Percentiles rank a stretch among this genome's conserved stretches.
phyloP scores from a whole-genome alignment of 495 filamentous ascomycete species.

The Penicillium pancosmium region DNA sequence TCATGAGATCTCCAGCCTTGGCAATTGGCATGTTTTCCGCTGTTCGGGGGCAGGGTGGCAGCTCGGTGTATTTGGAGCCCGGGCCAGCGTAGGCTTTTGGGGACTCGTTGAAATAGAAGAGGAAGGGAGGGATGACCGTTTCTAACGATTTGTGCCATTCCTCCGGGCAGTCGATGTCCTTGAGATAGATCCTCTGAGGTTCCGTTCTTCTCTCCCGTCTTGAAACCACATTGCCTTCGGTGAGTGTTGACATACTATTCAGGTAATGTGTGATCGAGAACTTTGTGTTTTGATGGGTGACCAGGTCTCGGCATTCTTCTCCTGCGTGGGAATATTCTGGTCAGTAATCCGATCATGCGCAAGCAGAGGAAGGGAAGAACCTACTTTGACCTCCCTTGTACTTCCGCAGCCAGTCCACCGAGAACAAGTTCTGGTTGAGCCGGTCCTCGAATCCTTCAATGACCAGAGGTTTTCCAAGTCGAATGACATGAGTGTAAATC shows the following conservation, averaged over 20 bases:
- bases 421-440: constrained; percentile 70
- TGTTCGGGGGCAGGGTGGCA: constrained; percentile 4
- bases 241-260: constrained; percentile 72
- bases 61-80: constrained; percentile 13
- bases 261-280: constrained; percentile 90
- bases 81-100: constrained; percentile 57
- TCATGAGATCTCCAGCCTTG: constrained; percentile 87
- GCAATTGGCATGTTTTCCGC: constrained; percentile 42
- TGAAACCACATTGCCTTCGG: background rate
- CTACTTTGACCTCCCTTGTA: constrained; percentile 75
- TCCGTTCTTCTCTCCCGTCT: constrained; percentile 20
- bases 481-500: constrained; percentile 74
- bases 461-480: constrained; percentile 83
- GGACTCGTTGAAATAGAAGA: constrained; percentile 87
- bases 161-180: constrained; percentile 90
- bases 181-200: constrained; percentile 86
- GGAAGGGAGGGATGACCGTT: constrained; percentile 69
- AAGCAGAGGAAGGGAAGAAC: constrained; percentile 1
- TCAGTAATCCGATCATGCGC: background rate
- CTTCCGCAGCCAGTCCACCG: constrained; percentile 72
- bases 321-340: constrained; percentile 35
- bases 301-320: constrained; percentile 75
- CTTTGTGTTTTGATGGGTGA: constrained; percentile 64
- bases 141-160: constrained; percentile 81
- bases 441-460: constrained; percentile 72